Evolutionary conservation across 345 rosid genomes (phyloP).

Genomic region (Schrenkiella parvula): DNA sequence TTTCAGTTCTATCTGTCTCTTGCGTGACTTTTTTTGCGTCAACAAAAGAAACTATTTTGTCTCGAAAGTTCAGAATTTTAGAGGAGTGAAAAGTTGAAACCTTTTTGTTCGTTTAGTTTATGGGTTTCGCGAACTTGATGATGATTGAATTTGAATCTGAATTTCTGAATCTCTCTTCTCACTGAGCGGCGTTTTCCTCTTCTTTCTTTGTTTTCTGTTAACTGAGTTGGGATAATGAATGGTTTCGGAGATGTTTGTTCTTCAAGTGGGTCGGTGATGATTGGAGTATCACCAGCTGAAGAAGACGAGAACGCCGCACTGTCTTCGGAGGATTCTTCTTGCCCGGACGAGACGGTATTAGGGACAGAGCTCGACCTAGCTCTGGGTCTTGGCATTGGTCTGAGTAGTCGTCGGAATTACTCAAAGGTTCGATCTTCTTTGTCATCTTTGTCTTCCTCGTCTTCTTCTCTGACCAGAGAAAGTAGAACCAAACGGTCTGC

Average conservation of each 20-base stretch:
- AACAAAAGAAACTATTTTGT: neutral
- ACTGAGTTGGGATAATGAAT: constrained; percentile 16
- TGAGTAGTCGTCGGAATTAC: constrained; percentile 4
- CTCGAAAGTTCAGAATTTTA: neutral
- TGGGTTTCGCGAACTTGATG: neutral
- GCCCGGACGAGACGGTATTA: constrained; percentile 48
- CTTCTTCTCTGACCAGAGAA: constrained; percentile 48
- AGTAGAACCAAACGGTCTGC: constrained; percentile 66
- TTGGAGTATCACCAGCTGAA: neutral
- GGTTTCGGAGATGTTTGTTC: constrained; percentile 15
- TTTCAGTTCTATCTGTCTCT: neutral
- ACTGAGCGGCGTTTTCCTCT: neutral
- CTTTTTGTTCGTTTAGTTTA: neutral
- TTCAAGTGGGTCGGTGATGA: constrained; percentile 25
- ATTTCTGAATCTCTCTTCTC: neutral
- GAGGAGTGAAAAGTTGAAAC: constrained; percentile 2
- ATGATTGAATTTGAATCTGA: neutral
- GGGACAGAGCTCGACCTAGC: constrained; percentile 64
- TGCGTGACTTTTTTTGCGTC: neutral
- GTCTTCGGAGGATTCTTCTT: constrained; percentile 79
- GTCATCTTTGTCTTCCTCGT: constrained; percentile 45
- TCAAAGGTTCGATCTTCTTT: constrained; percentile 22
- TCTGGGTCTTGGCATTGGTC: constrained; percentile 38
- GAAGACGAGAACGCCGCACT: constrained; percentile 37
- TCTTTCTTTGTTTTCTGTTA: neutral